Conservation (phyloP, 139 green algal genomes). For the Edaphochlamys debaryana region DNA sequence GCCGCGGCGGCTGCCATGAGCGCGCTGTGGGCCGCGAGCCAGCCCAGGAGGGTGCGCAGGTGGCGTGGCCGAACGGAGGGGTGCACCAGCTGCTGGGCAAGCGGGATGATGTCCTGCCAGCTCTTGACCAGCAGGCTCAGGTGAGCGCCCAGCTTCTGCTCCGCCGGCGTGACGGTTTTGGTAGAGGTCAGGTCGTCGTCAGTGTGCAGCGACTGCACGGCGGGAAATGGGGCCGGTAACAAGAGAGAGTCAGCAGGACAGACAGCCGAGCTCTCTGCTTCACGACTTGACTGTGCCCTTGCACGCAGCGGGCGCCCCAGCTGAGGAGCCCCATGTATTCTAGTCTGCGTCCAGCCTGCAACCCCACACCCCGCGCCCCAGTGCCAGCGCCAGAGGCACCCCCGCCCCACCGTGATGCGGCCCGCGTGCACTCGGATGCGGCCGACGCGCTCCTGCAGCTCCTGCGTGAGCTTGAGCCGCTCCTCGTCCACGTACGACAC, state of each 20-base stretch:
- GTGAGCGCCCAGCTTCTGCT: slow-evolving; percentile 55
- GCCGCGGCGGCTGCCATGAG: slow-evolving; percentile 12
- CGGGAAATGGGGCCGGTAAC: too few relatives aligned
- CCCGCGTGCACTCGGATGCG: slow-evolving; percentile 6
- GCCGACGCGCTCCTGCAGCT: slow-evolving; percentile 37
- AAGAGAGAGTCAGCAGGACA: too few relatives aligned
- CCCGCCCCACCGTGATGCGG: slow-evolving; percentile 25
- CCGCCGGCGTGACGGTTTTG: slow-evolving; percentile 40
- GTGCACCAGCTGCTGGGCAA: slow-evolving; percentile 41
- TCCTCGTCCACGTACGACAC: slow-evolving; percentile 27
- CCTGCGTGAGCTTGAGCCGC: background rate
- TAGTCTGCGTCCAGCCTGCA: too few relatives aligned
- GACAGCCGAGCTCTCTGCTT: too few relatives aligned
- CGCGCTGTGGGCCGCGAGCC: slow-evolving; percentile 29
- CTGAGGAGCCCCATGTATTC: too few relatives aligned
- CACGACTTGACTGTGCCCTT: too few relatives aligned
- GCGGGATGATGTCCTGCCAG: slow-evolving; percentile 54
- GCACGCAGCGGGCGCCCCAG: too few relatives aligned
- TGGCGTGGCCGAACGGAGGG: slow-evolving; percentile 47
- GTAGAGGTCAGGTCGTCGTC: slow-evolving; percentile 46
- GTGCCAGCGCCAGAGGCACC: background rate
- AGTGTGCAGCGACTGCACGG: slow-evolving; percentile 33
- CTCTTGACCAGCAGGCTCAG: slow-evolving; percentile 43
- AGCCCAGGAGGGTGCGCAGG: slow-evolving; percentile 48
- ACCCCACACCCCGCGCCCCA: too few relatives aligned